Percentiles rank a stretch among this genome's conserved stretches.
phyloP scores from a whole-genome alignment of 352 stramenopile genomes.

The Phytophthora capsici region DNA sequence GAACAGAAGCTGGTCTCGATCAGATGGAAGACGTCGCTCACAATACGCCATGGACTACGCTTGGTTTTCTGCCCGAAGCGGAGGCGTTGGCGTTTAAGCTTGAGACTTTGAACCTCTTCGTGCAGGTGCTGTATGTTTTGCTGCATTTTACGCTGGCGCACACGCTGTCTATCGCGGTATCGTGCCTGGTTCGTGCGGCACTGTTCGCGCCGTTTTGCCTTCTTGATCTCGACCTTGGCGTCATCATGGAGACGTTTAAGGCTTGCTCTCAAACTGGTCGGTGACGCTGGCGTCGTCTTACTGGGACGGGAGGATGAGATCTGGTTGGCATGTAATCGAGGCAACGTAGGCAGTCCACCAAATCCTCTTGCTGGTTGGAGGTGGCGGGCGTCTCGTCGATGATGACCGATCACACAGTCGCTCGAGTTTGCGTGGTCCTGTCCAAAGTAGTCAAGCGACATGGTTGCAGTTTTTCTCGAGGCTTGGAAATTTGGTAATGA shows the following conservation, averaged over 20 bases:
- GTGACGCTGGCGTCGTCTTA: neutral
- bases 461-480: slow-evolving; percentile 4
- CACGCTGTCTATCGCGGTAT: slow-evolving; percentile 21
- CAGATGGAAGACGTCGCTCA: slow-evolving; percentile 18
- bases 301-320: neutral
- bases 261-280: neutral
- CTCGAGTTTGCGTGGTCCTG: neutral
- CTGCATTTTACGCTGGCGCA: neutral
- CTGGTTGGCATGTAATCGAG: neutral
- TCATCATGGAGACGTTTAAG: neutral
- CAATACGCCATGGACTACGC: slow-evolving; percentile 11
- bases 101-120: slow-evolving; percentile 11
- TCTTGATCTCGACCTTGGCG: slow-evolving; percentile 8
- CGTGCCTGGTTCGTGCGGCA: slow-evolving; percentile 29
- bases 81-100: slow-evolving; percentile 6
- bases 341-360: neutral
- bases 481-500: slow-evolving; percentile 11
- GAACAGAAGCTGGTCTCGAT: slow-evolving; percentile 16
- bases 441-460: neutral
- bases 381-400: neutral
- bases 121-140: slow-evolving; percentile 6
- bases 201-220: slow-evolving; percentile 23
- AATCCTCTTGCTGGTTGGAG: neutral
- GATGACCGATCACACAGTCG: neutral
- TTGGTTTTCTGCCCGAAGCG: neutral